Percentiles rank a stretch among this genome's conserved stretches.
These are phyloP conservation scores for Hypoxylon cercidicola DNA, from an alignment of 495 filamentous ascomycete species.

Conservation along the genomic window DNA sequence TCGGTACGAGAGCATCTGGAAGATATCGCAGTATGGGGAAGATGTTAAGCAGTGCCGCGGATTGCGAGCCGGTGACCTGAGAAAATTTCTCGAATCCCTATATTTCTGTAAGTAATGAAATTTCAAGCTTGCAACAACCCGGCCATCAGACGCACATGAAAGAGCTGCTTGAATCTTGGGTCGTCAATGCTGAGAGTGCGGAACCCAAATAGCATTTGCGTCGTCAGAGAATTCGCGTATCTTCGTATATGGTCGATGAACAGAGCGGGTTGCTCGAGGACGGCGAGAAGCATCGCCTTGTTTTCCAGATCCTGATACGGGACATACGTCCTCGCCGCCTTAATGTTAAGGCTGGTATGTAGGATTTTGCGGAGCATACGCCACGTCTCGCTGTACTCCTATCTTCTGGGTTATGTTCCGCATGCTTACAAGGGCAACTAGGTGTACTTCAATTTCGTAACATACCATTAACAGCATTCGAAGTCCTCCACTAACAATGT, in stretches of 20 bases:
- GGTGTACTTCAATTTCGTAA: slow-evolving; percentile 41
- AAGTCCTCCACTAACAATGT: slow-evolving; percentile 16
- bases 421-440: background rate
- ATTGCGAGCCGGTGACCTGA: slow-evolving; percentile 55
- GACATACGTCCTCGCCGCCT: slow-evolving; percentile 46
- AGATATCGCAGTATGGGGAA: slow-evolving; percentile 55
- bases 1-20: slow-evolving; percentile 55
- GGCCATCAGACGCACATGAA: slow-evolving; percentile 44
- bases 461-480: slow-evolving; percentile 58
- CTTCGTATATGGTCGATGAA: slow-evolving; percentile 50
- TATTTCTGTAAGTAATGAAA: slow-evolving; percentile 1
- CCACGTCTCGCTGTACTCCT: slow-evolving; percentile 53
- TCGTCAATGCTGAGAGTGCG: slow-evolving; percentile 61
- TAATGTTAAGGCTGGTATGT: slow-evolving; percentile 36
- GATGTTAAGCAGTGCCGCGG: slow-evolving; percentile 53
- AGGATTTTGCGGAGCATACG: slow-evolving; percentile 55
- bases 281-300: slow-evolving; percentile 40
- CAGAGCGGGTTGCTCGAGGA: slow-evolving; percentile 34
- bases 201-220: slow-evolving; percentile 66
- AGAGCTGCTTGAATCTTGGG: slow-evolving; percentile 62
- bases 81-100: slow-evolving; percentile 61
- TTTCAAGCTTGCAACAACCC: background rate
- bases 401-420: slow-evolving; percentile 12
- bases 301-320: slow-evolving; percentile 44
- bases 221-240: slow-evolving; percentile 65